Evolutionary conservation across 371 early-diverging fungal species (phyloP).

Genomic region (Mortierella sp.): DNA sequence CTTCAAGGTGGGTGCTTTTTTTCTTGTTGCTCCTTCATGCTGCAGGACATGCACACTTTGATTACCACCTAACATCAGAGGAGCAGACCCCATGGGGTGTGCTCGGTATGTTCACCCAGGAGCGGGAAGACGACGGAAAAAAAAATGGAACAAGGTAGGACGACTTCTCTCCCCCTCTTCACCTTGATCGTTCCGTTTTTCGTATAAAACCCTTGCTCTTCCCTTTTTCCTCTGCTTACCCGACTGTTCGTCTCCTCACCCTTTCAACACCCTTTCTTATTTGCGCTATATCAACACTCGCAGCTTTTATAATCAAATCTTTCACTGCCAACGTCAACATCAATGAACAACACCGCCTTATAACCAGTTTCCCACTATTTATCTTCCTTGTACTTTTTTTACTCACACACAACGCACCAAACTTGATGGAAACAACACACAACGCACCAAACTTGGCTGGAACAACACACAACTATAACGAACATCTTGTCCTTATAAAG

Average conservation of each 20-base stretch:
- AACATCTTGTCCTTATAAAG: too few species aligned
- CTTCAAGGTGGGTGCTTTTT: neutral
- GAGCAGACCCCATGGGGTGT: neutral
- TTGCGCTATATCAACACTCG: too few species aligned
- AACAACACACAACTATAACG: too few species aligned
- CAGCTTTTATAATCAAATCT: neutral
- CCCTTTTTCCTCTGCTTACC: slow-evolving; percentile 1
- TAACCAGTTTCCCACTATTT: too few species aligned
- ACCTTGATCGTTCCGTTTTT: neutral
- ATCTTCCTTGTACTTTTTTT: too few species aligned
- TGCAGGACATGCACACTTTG: neutral
- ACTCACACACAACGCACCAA: too few species aligned
- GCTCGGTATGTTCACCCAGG: neutral
- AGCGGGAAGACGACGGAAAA: neutral
- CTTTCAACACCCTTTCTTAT: neutral
- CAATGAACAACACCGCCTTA: too few species aligned
- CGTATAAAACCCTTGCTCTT: neutral
- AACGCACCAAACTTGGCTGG: too few species aligned
- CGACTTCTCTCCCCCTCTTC: neutral
- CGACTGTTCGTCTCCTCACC: slow-evolving; percentile 1
- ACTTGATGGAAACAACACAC: too few species aligned
- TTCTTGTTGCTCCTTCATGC: neutral
- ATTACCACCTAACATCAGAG: neutral
- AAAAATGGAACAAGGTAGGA: too few species aligned
- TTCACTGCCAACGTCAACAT: neutral